A percentile compares a stretch with the other conserved stretches of the same genome.
phyloP scores from a whole-genome alignment of 2,329 filamentous ascomycete genomes.

The Botrytis galanthina region DNA sequence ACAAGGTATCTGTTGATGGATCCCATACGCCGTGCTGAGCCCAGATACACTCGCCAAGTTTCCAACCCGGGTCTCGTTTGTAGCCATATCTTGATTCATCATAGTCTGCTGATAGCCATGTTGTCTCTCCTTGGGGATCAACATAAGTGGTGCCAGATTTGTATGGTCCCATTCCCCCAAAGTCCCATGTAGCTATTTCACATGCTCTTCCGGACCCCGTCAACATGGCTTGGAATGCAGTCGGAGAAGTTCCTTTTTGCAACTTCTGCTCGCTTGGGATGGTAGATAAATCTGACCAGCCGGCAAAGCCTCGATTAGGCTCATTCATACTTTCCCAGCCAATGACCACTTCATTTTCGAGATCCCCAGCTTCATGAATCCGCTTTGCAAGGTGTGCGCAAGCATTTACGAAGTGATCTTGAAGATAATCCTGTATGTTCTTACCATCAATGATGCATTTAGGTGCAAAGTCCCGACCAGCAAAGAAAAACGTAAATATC shows the following conservation, averaged over 20 bases:
- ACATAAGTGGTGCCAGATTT: slow-evolving; percentile 80
- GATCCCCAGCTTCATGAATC: slow-evolving; percentile 84
- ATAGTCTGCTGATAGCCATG: slow-evolving; percentile 80
- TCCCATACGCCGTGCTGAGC: slow-evolving; percentile 98
- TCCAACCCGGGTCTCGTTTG: slow-evolving; percentile 85
- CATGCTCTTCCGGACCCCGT: slow-evolving; percentile 88
- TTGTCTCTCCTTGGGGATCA: slow-evolving; percentile 80
- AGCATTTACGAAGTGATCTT: slow-evolving; percentile 79
- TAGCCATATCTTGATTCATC: slow-evolving; percentile 88
- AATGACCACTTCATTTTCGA: slow-evolving; percentile 83
- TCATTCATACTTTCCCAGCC: slow-evolving; percentile 98
- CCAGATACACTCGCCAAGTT: slow-evolving; percentile 92
- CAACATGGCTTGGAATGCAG: slow-evolving; percentile 89
- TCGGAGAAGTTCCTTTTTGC: slow-evolving; percentile 89
- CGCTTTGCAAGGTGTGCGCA: slow-evolving; percentile 76
- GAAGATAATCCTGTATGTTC: slow-evolving; percentile 95
- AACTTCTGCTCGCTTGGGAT: slow-evolving; percentile 86
- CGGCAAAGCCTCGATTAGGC: slow-evolving; percentile 84
- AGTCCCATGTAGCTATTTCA: slow-evolving; percentile 89
- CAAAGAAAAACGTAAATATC: slow-evolving; percentile 94
- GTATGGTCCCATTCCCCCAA: slow-evolving; percentile 88
- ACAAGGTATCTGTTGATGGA: slow-evolving; percentile 68
- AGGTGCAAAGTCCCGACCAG: slow-evolving; percentile 84
- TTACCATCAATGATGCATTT: slow-evolving; percentile 92
- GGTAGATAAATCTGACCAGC: slow-evolving; percentile 74